These are phyloP conservation scores for Micromonas commoda DNA, from an alignment of 139 green algal genomes.

Conservation along the genomic window DNA sequence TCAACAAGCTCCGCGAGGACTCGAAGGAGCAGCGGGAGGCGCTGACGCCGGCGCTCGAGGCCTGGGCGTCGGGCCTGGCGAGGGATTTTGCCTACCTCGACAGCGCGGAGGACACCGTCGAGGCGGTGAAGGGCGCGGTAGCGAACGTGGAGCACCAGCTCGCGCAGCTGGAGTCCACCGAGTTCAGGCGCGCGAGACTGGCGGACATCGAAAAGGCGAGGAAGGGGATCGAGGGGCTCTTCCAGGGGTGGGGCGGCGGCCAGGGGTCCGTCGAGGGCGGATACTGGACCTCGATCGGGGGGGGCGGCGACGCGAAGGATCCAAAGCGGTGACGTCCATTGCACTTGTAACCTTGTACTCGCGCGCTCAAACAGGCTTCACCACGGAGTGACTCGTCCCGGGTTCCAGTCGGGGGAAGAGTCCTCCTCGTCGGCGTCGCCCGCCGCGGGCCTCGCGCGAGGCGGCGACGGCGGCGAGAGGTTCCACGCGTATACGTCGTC, in stretches of 20 bases:
- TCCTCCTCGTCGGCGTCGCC: too few species aligned
- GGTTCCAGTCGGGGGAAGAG: too few species aligned
- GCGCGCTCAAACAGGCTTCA: too few species aligned
- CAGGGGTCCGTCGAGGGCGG: background rate
- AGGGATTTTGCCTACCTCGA: background rate
- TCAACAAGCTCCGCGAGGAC: background rate
- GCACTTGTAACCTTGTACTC: too few species aligned
- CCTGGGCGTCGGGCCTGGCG: background rate
- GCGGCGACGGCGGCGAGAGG: too few species aligned
- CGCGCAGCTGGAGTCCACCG: background rate
- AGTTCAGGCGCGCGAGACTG: background rate
- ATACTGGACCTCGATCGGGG: too few species aligned
- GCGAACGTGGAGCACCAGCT: background rate
- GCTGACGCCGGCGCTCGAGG: background rate
- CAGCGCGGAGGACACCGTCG: background rate
- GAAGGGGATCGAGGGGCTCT: background rate
- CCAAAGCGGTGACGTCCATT: too few species aligned
- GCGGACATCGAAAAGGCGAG: background rate
- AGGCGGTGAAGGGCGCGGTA: background rate
- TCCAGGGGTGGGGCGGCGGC: background rate
- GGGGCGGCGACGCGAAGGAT: too few species aligned
- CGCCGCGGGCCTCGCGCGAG: too few species aligned
- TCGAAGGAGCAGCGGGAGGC: background rate
- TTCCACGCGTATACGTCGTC: too few species aligned
- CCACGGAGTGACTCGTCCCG: too few species aligned